Conservation (phyloP, 352 stramenopile genomes). For the Paralagenidium karlingii region DNA sequence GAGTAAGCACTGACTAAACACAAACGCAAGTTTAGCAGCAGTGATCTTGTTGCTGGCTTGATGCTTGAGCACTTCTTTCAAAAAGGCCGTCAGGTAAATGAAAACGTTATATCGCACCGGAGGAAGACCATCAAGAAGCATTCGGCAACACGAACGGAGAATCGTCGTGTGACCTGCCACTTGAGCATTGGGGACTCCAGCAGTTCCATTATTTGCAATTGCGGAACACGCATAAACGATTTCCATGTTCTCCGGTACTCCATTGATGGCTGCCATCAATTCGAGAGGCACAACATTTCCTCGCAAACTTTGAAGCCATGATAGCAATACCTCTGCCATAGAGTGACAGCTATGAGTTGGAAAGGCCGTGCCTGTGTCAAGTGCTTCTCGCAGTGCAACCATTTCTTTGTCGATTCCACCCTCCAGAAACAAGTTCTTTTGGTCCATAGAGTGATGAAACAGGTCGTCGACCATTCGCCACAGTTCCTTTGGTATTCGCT, state of each 20-base stretch:
- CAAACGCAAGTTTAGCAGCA: conserved; percentile 56
- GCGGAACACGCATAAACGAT: neutral
- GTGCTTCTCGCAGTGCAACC: conserved; percentile 67
- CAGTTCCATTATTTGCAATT: conserved; percentile 13
- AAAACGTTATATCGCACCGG: conserved; percentile 95
- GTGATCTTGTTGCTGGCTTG: conserved; percentile 42
- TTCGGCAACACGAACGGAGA: conserved; percentile 15
- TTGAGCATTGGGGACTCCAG: conserved; percentile 81
- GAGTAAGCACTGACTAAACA: conserved; percentile 64
- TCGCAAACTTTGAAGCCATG: conserved; percentile 85
- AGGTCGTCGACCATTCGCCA: conserved; percentile 97
- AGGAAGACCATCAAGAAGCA: conserved; percentile 70
- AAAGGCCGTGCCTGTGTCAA: conserved; percentile 89
- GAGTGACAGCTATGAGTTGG: conserved; percentile 73
- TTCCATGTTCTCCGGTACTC: too few relatives aligned
- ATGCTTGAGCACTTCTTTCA: conserved; percentile 88
- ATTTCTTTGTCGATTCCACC: conserved; percentile 54
- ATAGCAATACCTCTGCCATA: conserved; percentile 83
- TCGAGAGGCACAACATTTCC: conserved; percentile 82
- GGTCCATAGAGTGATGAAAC: conserved; percentile 59
- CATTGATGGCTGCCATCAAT: conserved; percentile 31
- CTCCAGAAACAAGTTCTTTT: conserved; percentile 79
- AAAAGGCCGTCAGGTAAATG: conserved; percentile 95
- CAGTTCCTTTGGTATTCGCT: conserved; percentile 94
- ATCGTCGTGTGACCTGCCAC: conserved; percentile 16